phyloP scores from a whole-genome alignment of 495 filamentous ascomycete genomes.

The Bryoglossum gracile region DNA sequence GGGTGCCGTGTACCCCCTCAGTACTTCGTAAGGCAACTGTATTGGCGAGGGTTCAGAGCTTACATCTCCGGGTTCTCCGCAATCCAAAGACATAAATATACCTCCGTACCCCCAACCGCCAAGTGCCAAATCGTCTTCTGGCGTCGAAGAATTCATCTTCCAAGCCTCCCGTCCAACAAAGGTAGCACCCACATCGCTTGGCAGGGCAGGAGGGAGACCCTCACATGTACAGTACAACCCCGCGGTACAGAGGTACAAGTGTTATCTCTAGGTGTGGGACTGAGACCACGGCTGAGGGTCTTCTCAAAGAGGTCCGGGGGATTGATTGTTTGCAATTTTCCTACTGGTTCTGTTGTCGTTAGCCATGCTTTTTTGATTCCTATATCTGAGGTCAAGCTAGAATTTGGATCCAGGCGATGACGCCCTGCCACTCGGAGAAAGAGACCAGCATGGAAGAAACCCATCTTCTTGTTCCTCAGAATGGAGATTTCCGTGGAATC shows the following conservation, averaged over 20 bases:
- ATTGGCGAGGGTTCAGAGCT: no score
- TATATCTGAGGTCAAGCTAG: no score
- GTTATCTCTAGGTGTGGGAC: constrained; percentile 1
- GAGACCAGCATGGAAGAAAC: no score
- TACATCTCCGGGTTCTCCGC: not conserved
- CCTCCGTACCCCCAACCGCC: no score
- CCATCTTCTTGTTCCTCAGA: not conserved
- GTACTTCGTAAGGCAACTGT: no score
- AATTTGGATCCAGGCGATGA: no score
- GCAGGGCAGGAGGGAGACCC: not conserved
- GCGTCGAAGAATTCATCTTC: not conserved
- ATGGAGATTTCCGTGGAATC: constrained; percentile 13
- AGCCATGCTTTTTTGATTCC: no score
- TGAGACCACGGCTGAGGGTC: not conserved
- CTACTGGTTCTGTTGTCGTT: not conserved
- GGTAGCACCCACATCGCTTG: not conserved
- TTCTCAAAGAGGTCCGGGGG: not conserved
- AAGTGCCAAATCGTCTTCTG: not conserved
- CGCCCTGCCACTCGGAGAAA: no score
- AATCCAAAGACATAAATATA: not conserved
- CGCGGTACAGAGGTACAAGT: not conserved
- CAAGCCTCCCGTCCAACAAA: not conserved
- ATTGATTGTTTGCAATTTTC: not conserved
- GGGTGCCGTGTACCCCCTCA: no score
- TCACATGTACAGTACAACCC: not conserved